Conservation (phyloP, 2,329 filamentous ascomycete species). For the Fusarium illudens region DNA sequence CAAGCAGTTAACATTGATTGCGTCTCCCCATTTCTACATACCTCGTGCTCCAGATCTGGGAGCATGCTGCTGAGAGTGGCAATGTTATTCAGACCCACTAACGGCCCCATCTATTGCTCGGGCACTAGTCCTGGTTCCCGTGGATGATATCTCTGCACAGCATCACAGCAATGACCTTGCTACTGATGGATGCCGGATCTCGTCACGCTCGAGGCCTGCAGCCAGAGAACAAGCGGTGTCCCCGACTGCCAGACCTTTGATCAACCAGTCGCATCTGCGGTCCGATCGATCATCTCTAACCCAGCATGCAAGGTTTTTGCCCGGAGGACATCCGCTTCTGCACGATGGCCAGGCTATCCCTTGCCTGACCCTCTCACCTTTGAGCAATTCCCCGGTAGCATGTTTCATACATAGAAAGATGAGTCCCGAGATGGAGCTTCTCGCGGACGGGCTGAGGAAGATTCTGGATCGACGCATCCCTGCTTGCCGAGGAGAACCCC, state of each 20-base stretch:
- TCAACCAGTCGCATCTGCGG: conserved; percentile 21
- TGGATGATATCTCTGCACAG: conserved; percentile 1
- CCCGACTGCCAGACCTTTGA: conserved; percentile 1
- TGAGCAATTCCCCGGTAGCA: conserved; percentile 11
- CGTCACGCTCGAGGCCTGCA: conserved; percentile 16
- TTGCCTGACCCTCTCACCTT: conserved; percentile 5
- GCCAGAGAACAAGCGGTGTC: conserved; percentile 14
- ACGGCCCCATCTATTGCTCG: conserved; percentile 2
- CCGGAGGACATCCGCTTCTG: conserved; percentile 7
- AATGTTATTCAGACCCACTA: conserved; percentile 2
- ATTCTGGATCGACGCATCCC: conserved; percentile 14
- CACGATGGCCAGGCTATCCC: conserved; percentile 14
- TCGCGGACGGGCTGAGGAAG: not conserved
- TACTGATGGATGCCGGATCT: conserved; percentile 18
- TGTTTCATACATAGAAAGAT: conserved; percentile 32
- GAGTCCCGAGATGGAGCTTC: conserved; percentile 19
- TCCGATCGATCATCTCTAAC: conserved; percentile 17
- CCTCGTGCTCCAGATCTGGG: not conserved
- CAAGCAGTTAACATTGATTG: not conserved
- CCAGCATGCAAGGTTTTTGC: not conserved
- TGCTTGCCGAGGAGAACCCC: conserved; percentile 10
- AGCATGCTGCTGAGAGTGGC: not conserved
- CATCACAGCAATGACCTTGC: not conserved
- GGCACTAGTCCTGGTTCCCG: conserved; percentile 20
- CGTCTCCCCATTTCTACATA: conserved; percentile 2